Conservation (phyloP, 2,329 filamentous ascomycete genomes). For the Cylindrodendrum hubeiense region DNA sequence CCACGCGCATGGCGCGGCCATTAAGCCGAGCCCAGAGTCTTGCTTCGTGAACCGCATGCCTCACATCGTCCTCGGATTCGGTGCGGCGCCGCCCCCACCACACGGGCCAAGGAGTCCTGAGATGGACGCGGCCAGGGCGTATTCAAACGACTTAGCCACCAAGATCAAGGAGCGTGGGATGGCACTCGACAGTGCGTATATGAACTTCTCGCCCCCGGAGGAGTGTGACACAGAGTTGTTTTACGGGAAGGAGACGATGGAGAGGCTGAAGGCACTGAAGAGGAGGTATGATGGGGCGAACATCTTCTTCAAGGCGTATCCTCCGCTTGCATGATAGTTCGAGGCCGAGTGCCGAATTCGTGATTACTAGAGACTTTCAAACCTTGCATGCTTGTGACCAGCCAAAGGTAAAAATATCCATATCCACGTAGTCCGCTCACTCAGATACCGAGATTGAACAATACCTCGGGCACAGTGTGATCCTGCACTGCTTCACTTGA, state of each 20-base stretch:
- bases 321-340: background rate
- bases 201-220: constrained; percentile 1
- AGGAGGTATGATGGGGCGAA: constrained; percentile 13
- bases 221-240: constrained; percentile 6
- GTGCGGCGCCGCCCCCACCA: background rate
- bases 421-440: too few relatives aligned
- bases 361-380: too few relatives aligned
- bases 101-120: background rate
- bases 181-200: constrained; percentile 3
- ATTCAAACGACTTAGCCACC: constrained; percentile 1
- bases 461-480: too few relatives aligned
- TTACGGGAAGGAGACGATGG: constrained; percentile 1
- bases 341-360: too few relatives aligned
- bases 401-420: too few relatives aligned
- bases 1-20: constrained; percentile 5
- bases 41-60: constrained; percentile 5
- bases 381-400: too few relatives aligned
- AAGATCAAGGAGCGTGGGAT: background rate
- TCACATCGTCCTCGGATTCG: constrained; percentile 10
- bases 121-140: constrained; percentile 6
- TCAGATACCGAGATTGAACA: too few relatives aligned
- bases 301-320: constrained; percentile 14
- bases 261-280: constrained; percentile 10
- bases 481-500: too few relatives aligned
- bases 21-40: background rate